Conservation (phyloP, 352 stramenopile genomes). For the Globisporangium megalacanthum region DNA sequence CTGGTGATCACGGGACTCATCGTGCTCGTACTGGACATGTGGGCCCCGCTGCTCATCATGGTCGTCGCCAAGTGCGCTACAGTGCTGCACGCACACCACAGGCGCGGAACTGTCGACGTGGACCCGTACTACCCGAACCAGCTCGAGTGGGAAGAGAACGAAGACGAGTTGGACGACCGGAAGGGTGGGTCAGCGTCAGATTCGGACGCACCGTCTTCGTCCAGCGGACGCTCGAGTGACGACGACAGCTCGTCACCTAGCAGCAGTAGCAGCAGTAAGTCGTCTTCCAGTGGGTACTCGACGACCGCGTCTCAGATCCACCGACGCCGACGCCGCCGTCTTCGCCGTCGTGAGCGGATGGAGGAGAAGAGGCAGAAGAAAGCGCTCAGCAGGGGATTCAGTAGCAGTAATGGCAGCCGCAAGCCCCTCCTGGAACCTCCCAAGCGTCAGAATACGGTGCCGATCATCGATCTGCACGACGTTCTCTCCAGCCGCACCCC, state of each 20-base stretch:
- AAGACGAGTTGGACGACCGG: conserved; percentile 16
- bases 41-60: conserved; percentile 59
- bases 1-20: conserved; percentile 37
- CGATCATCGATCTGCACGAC: conserved; percentile 19
- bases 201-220: conserved; percentile 10
- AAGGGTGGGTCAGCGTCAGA: conserved; percentile 5
- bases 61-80: conserved; percentile 52
- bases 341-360: conserved; percentile 1
- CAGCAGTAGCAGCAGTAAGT: conserved; percentile 7
- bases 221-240: conserved; percentile 1
- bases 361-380: not conserved
- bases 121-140: conserved; percentile 66
- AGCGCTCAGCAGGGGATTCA: not conserved
- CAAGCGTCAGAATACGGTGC: conserved; percentile 4
- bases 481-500: conserved; percentile 8
- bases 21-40: conserved; percentile 56
- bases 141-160: conserved; percentile 55
- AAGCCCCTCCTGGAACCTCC: conserved; percentile 4
- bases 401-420: conserved; percentile 1
- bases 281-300: conserved; percentile 13
- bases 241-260: conserved; percentile 7
- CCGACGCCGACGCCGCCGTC: not conserved
- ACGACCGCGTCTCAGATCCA: conserved; percentile 11
- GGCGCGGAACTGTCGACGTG: conserved; percentile 44
- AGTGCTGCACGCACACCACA: conserved; percentile 47